Evolutionary conservation across 1,284 basidiomycete genomes (phyloP), one percentile per base, ranked within the genome.

Genomic region (Malassezia slooffiae): DNA sequence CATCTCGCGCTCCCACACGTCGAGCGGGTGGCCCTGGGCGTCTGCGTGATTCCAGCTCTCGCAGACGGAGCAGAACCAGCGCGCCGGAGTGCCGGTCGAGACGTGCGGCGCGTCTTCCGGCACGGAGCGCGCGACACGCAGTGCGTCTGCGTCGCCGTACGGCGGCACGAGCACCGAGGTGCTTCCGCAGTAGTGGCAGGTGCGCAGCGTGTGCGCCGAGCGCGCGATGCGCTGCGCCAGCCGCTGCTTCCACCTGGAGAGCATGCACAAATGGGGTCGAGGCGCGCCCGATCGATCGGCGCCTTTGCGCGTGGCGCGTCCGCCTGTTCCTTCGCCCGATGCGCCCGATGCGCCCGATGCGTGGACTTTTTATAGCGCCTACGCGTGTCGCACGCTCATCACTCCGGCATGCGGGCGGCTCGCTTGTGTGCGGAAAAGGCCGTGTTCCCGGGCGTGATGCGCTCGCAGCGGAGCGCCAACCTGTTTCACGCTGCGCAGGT

Each of bases 1-100:
- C 56, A 62, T 60, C 0, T 46, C 47, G 1, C 52, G 50, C 16
- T 55, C 52, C 34, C 57, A 65, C 17, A 50, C 44, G 35, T 60
- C 52, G 9, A 51, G 38, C 5, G 47, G 34, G 3, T 39, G 23
- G 1, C 62, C 53, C 17, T 55, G 48, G 24, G 31, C 32, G 3
- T 43, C 48, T 4, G 33, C 28, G n/a, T 53, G 50, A 30, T 65
- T 65, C 30, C 55, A 55, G 32, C 54, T 55, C 17, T 56, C 49
- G 21, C 62, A 65, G 30, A 42, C 46, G 5, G 58, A 52, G 33
- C 62, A 65, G 43, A 43, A 59, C 62, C 62, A 65, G 23, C 57
- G 55, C 13, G 45, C 41, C 1, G 50, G 48, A 3, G 55, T 58
- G 35, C 59, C 59, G 13, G 57, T 54, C 6, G 59, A 61, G 13